Evolutionary conservation across 2,329 filamentous ascomycete species (phyloP).

Genomic region (Penicillium griseofulvum): DNA sequence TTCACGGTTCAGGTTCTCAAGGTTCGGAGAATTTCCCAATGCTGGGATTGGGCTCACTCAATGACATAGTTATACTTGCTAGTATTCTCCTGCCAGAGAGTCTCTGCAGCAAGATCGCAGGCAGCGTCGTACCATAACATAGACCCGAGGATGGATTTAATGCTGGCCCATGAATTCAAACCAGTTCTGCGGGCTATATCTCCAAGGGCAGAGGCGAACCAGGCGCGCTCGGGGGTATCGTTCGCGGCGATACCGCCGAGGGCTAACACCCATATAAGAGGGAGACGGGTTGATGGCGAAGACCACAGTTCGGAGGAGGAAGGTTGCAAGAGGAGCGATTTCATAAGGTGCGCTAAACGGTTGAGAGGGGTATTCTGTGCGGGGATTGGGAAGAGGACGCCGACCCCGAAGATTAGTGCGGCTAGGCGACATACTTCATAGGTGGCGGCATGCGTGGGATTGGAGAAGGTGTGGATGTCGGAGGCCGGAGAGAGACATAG

Average conservation of each 20-base stretch:
- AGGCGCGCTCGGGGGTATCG: slow-evolving; percentile 29
- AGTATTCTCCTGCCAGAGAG: slow-evolving; percentile 28
- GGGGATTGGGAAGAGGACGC: slow-evolving; percentile 42
- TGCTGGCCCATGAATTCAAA: slow-evolving; percentile 26
- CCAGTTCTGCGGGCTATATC: slow-evolving; percentile 19
- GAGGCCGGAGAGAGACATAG: slow-evolving; percentile 30
- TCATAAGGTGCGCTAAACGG: slow-evolving; percentile 28
- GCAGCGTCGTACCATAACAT: slow-evolving; percentile 39
- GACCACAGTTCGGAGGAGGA: slow-evolving; percentile 26
- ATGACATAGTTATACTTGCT: background rate
- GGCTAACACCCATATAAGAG: slow-evolving; percentile 37
- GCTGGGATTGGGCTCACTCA: background rate
- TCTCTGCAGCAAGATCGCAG: slow-evolving; percentile 31
- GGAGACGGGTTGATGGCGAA: slow-evolving; percentile 20
- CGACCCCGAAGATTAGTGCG: slow-evolving; percentile 37
- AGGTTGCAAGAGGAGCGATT: slow-evolving; percentile 24
- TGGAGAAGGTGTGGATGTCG: slow-evolving; percentile 18
- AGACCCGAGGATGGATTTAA: slow-evolving; percentile 25
- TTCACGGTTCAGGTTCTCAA: background rate
- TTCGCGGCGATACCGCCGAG: slow-evolving; percentile 41
- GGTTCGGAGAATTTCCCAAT: background rate
- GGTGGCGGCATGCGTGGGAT: slow-evolving; percentile 23
- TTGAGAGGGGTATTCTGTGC: slow-evolving; percentile 37
- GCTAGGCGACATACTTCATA: slow-evolving; percentile 40
- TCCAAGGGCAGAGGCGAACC: slow-evolving; percentile 32